Evolutionary conservation across 23 red algal genomes (phyloP).

Genomic region (Gracilaria domingensis): DNA sequence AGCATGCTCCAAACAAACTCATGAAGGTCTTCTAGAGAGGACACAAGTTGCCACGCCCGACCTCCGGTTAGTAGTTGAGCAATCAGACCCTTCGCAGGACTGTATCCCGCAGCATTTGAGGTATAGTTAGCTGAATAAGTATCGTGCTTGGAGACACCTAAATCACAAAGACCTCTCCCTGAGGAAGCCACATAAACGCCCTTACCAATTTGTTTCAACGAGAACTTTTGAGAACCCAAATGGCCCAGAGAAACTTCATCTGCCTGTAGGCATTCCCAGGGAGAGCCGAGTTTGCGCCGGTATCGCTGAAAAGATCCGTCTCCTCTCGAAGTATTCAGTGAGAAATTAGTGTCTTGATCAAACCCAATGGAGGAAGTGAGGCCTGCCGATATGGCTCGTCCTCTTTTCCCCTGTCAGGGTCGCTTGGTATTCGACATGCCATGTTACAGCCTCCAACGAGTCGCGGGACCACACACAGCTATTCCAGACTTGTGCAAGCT

Average conservation of each 20-base stretch:
- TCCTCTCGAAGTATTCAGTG: neutral
- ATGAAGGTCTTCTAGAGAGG: conserved; percentile 57
- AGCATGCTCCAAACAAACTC: conserved; percentile 22
- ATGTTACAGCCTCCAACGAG: conserved; percentile 14
- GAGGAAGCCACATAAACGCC: conserved; percentile 33
- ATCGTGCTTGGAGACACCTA: conserved; percentile 29
- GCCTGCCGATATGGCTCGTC: neutral
- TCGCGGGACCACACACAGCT: conserved; percentile 58
- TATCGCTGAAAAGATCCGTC: conserved; percentile 44
- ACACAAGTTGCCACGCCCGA: conserved; percentile 60
- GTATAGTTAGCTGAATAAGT: conserved; percentile 33
- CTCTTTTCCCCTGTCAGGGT: neutral
- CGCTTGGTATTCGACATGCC: conserved; percentile 34
- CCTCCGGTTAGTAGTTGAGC: conserved; percentile 66
- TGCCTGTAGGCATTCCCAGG: conserved; percentile 55
- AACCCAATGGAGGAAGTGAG: conserved; percentile 48
- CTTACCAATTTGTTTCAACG: conserved; percentile 47
- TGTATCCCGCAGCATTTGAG: conserved; percentile 55
- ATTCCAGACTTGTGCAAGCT: conserved; percentile 37
- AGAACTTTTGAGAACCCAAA: conserved; percentile 3
- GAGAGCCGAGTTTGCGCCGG: conserved; percentile 43
- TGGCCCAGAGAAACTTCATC: conserved; percentile 31
- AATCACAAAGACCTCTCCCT: conserved; percentile 53
- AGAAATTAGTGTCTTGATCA: conserved; percentile 54
- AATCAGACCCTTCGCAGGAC: conserved; percentile 53